These are phyloP conservation scores for Cytospora piceicola DNA, from an alignment of 2,329 filamentous ascomycete species.

Conservation along the genomic window DNA sequence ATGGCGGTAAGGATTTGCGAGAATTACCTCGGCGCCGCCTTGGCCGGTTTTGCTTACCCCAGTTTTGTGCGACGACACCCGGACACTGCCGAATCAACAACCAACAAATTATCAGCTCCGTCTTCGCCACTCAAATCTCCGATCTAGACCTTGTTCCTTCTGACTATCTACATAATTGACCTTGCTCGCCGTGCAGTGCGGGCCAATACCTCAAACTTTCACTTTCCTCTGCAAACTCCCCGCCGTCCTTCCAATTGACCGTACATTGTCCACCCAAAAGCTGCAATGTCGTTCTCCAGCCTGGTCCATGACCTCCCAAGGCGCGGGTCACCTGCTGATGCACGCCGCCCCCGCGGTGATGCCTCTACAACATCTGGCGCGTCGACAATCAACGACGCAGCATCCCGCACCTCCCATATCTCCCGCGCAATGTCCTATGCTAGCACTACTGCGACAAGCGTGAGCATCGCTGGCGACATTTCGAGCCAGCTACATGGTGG, in stretches of 20 bases:
- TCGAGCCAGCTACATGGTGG: constrained; percentile 83
- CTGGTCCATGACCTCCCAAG: constrained; percentile 68
- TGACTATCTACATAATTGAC: background rate
- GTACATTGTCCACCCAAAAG: background rate
- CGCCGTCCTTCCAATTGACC: constrained; percentile 3
- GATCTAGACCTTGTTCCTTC: background rate
- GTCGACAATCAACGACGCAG: constrained; percentile 62
- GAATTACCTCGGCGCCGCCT: constrained; percentile 14
- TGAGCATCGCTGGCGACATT: constrained; percentile 75
- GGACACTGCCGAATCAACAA: constrained; percentile 11
- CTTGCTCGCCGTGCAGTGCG: background rate
- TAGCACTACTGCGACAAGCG: constrained; percentile 69
- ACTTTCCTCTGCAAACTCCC: background rate
- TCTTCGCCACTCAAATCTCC: constrained; percentile 24
- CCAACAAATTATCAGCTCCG: constrained; percentile 11
- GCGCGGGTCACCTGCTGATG: constrained; percentile 52
- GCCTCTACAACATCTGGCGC: constrained; percentile 45
- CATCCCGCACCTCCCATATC: constrained; percentile 63
- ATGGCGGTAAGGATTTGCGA: constrained; percentile 12
- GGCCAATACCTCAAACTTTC: background rate
- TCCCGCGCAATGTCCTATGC: constrained; percentile 68
- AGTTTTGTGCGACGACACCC: constrained; percentile 25
- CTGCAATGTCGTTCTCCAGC: constrained; percentile 67
- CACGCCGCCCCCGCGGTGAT: constrained; percentile 47
- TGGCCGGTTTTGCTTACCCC: constrained; percentile 7